Base-by-base conservation (phyloP, 345 rosid species). In the Melaleuca alternifolia region DNA sequence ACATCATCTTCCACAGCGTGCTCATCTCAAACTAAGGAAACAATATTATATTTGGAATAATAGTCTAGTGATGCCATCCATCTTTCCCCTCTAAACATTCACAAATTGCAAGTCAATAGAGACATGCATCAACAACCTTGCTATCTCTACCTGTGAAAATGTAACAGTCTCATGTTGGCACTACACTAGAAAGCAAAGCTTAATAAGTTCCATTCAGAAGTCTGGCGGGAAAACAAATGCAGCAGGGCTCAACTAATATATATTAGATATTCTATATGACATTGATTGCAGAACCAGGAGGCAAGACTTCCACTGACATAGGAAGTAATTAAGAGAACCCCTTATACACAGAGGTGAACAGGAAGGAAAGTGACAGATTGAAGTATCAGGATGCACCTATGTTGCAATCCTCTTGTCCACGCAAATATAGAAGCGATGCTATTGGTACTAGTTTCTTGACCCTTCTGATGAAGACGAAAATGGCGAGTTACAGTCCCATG, bases 401-500 rank as follows among this genome's bases (percentile, higher is more conserved):
- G 99, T 87, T 93, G 97, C 51, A 97, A 89, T 75, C 98, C 99
- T 54, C 98, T 93, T 81, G 99, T 93, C 99, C 99, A 97, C 23
- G 99, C 98, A 94, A 96, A 97, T 88, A 96, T 95, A 65, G 98
- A 97, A 87, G 99, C 99, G 56, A 96, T 93, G 87, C 99, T 97
- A 88, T 97, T 97, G 75, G 99, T 97, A 89, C 99, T 97, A 86
- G 99, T 97, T 92, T 97, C 99, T 91, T 93, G 97, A 41, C 99
- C 99, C 89, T 94, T 95, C 89, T 97, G 98, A 90, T 96, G 89
- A 76, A 96, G 90, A 87, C 98, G 94, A 88, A 91, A 97, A 94
- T 97, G 99, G 50, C 99, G 92, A 76, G 99, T 97, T 85, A 97
- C 99, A 28, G 99, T 97, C 83, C 99, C 99, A 91, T 96, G 99